Evolutionary conservation across 1,139 yeast genomes (phyloP).

Genomic region (Yamadazyma sp.): DNA sequence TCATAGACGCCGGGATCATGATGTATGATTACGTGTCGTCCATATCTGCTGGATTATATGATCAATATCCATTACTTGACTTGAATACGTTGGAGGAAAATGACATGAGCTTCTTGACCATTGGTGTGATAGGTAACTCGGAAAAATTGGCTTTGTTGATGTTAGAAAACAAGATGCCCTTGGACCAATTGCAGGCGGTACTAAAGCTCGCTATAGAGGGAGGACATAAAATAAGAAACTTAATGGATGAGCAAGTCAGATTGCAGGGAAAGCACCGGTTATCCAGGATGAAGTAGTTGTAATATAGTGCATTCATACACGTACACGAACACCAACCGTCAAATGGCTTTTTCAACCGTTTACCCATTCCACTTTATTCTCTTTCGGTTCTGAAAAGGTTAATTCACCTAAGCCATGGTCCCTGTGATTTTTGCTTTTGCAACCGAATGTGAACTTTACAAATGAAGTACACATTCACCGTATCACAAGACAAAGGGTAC

Average conservation of each 20-base stretch:
- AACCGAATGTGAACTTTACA: neutral
- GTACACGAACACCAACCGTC: neutral
- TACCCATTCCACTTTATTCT: neutral
- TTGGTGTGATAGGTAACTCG: constrained; percentile 81
- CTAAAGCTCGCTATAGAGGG: constrained; percentile 91
- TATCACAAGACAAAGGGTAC: neutral
- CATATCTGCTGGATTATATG: constrained; percentile 76
- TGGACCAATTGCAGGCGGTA: constrained; percentile 75
- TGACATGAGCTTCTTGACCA: constrained; percentile 77
- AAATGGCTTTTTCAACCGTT: neutral
- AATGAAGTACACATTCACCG: neutral
- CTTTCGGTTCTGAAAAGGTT: neutral
- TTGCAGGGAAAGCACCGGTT: constrained; percentile 52
- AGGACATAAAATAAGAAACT: constrained; percentile 72
- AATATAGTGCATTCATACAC: neutral
- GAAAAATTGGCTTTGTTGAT: constrained; percentile 76
- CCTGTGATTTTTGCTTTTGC: neutral
- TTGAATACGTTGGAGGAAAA: constrained; percentile 79
- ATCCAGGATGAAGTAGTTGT: constrained; percentile 3
- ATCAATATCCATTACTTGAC: constrained; percentile 75
- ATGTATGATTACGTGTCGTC: constrained; percentile 90
- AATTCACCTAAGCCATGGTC: too few species aligned
- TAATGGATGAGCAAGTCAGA: constrained; percentile 85
- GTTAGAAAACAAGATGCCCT: constrained; percentile 81
- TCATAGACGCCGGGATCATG: constrained; percentile 93